These are phyloP conservation scores for Chrysoporthe cubensis DNA, from an alignment of 2,329 filamentous ascomycete genomes.

Conservation along the genomic window DNA sequence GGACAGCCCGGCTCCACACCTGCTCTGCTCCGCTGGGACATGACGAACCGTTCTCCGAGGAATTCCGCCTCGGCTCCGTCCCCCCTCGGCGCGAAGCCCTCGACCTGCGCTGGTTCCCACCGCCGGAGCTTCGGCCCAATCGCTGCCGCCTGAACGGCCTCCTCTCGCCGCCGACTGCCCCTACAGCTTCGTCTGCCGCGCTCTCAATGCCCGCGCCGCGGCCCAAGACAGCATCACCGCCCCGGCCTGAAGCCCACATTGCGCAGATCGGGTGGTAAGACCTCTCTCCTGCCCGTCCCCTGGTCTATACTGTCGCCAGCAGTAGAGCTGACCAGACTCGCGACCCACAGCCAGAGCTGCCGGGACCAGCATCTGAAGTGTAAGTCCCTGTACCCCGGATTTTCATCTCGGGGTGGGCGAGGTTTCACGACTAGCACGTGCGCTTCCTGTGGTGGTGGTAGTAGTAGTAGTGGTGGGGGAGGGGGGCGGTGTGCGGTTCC, in stretches of 20 bases:
- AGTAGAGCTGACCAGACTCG: constrained; percentile 4
- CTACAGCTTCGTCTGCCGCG: neutral
- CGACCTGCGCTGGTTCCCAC: constrained; percentile 1
- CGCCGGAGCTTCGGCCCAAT: constrained; percentile 17
- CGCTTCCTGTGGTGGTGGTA: neutral
- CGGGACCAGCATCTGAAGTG: constrained; percentile 54
- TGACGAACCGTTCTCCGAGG: constrained; percentile 15
- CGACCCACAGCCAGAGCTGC: constrained; percentile 46
- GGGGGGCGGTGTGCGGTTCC: too few species aligned
- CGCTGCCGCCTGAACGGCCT: neutral
- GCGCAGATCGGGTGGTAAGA: constrained; percentile 29
- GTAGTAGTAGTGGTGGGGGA: too few species aligned
- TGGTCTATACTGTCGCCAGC: neutral
- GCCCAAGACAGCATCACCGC: constrained; percentile 7
- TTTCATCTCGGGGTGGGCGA: neutral
- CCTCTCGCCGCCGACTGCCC: neutral
- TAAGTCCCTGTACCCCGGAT: constrained; percentile 33
- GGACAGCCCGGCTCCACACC: neutral
- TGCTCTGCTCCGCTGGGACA: constrained; percentile 20
- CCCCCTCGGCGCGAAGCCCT: constrained; percentile 9
- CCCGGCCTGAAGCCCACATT: constrained; percentile 23
- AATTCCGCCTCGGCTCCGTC: constrained; percentile 19
- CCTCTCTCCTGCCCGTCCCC: neutral
- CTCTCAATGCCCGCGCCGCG: constrained; percentile 21
- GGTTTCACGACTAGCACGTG: neutral